Evolutionary conservation across 345 rosid genomes (phyloP).

Genomic region (Toxicodendron radicans): DNA sequence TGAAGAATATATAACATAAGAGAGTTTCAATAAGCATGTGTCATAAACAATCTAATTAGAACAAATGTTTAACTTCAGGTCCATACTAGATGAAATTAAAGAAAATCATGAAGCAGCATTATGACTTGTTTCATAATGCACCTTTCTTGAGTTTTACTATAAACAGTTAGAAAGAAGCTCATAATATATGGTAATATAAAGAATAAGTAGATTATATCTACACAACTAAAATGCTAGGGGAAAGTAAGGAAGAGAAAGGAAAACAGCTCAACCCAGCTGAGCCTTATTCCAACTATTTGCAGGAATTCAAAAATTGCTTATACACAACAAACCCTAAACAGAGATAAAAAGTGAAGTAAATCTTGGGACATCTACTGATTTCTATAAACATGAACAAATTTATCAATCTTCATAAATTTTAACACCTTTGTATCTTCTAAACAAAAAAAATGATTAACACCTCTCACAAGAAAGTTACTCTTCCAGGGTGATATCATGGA

Average conservation of each 20-base stretch:
- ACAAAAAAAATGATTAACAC: too few species aligned
- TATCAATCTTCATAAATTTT: neutral
- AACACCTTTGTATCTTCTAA: neutral
- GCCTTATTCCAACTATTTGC: neutral
- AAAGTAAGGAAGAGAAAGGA: neutral
- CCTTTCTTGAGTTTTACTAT: neutral
- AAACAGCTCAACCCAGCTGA: neutral
- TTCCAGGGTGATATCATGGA: neutral
- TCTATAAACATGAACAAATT: neutral
- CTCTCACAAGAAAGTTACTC: too few species aligned
- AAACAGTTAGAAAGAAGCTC: slow-evolving; percentile 1
- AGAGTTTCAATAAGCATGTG: neutral
- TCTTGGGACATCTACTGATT: neutral
- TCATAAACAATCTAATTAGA: neutral
- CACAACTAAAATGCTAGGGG: neutral
- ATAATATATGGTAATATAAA: neutral
- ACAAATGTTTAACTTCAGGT: neutral
- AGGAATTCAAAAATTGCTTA: neutral
- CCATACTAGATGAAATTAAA: neutral
- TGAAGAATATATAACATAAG: neutral
- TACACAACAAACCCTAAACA: neutral
- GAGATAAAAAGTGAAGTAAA: neutral
- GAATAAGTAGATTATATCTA: too few species aligned
- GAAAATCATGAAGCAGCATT: neutral
- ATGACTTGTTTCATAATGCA: neutral